Evolutionary conservation across 768 basidiomycete genomes (phyloP), one percentile per base, ranked within the genome.

Genomic region (Pleurotus tuoliensis): DNA sequence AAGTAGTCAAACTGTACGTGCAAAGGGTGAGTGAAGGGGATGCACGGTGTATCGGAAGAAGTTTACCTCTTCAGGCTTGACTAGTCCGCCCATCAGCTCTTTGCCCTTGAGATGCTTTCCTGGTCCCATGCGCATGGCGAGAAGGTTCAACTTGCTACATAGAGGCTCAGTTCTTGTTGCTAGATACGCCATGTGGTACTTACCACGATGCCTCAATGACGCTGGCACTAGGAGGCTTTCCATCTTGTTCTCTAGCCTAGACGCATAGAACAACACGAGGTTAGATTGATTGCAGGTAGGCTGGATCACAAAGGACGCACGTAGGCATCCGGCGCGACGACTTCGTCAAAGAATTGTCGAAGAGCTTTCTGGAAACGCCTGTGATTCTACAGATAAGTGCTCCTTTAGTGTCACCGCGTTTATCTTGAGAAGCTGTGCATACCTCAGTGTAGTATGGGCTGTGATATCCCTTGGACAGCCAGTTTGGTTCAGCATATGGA

Each of bases 121-220:
- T 7, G 96, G 96, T 18, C 96, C 96, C 74, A 95, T 72, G 27
- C 94, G 84, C 95, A 98, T 97, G 12, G 92, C 89, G 65, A 93
- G 88, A 46, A 97, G 61, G 62, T 92, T 84, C 38, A 72, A 18
- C 24, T 77, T 79, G 15, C 80, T 81, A 38, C 25, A 37, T 4
- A 9, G 18, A 39, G 11, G 30, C 30, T 34, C 30, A 34, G 30
- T 34, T 34, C 30, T 34, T 34, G 30, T 34, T 34, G 30, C 30
- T 9, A 34, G 30, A 34, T 34, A 34, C 30, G 41, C n/a, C 12
- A 45, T 24, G 37, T 24, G 40, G 8, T 9, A 66, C 77, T 55
- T 61, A 82, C 80, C 85, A 82, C 83, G 88, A 83, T 62, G 79
- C 77, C 58, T 86, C 77, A 47, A 88, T 69, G 41, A 91, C 82